Conservation (phyloP, 148 eudicot genomes). For the Oxyria digyna region DNA sequence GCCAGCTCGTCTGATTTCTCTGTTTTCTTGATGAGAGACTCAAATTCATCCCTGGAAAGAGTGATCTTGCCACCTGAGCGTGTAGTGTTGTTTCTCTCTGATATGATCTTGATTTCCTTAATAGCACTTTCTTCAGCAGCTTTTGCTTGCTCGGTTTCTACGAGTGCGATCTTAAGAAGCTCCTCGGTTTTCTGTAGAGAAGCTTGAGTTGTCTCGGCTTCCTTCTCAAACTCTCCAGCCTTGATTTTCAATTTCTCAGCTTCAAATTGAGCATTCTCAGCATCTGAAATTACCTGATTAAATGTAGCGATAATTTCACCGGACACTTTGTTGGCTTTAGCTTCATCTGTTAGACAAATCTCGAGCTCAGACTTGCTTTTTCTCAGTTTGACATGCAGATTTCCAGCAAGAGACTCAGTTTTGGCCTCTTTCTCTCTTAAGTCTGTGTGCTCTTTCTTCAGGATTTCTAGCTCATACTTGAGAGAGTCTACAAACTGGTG, state of each 20-base stretch:
- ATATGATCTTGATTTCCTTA: too few relatives aligned
- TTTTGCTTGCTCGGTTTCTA: slow-evolving; percentile 48
- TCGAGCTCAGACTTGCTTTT: slow-evolving; percentile 49
- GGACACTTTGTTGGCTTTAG: slow-evolving; percentile 30
- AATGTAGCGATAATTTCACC: slow-evolving; percentile 37
- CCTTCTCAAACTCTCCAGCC: slow-evolving; percentile 51
- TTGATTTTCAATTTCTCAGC: slow-evolving; percentile 36
- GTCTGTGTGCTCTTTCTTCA: slow-evolving; percentile 53
- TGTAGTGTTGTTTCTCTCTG: too few relatives aligned
- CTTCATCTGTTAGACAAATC: slow-evolving; percentile 33
- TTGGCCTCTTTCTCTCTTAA: slow-evolving; percentile 50
- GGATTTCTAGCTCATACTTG: slow-evolving; percentile 43
- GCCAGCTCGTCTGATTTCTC: too few relatives aligned
- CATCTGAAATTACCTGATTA: slow-evolving; percentile 33
- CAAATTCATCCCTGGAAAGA: too few relatives aligned
- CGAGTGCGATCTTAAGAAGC: slow-evolving; percentile 26
- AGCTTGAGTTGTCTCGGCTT: slow-evolving; percentile 27
- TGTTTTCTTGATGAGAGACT: too few relatives aligned
- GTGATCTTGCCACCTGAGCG: too few relatives aligned
- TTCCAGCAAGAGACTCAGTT: slow-evolving; percentile 39
- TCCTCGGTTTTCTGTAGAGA: slow-evolving; percentile 39
- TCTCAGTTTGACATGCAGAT: slow-evolving; percentile 37
- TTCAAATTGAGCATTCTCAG: slow-evolving; percentile 28
- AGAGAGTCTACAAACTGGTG: slow-evolving; percentile 46
- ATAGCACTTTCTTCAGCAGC: slow-evolving; percentile 32